A percentile compares a stretch with the other conserved stretches of the same genome.
Conservation (phyloP, 345 rosid genomes). For the Citrus sp. region DNA sequence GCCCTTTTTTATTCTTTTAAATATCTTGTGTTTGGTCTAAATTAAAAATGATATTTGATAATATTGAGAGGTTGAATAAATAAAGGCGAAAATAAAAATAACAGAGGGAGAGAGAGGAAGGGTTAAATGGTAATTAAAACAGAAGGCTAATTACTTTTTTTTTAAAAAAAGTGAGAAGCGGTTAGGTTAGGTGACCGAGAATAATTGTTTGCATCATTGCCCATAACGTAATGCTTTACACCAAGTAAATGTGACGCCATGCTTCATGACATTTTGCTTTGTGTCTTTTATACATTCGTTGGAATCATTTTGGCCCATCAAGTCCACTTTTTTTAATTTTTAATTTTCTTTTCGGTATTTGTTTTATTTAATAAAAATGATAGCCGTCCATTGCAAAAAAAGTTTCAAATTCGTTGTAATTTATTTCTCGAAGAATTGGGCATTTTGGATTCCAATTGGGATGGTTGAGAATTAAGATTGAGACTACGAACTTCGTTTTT, state of each 20-base stretch:
- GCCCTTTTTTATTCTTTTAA: too few species aligned
- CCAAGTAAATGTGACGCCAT: slow-evolving; percentile 13
- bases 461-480: neutral
- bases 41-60: too few species aligned
- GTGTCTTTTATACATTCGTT: neutral
- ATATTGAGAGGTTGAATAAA: too few species aligned
- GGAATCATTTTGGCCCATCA: slow-evolving; percentile 7
- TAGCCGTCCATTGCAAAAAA: neutral
- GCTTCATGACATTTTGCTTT: neutral
- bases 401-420: neutral
- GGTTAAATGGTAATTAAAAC: neutral
- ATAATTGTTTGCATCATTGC: slow-evolving; percentile 16
- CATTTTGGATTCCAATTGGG: neutral
- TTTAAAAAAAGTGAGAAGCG: neutral
- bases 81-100: neutral
- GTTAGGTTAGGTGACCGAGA: neutral
- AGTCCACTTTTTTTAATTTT: neutral
- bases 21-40: too few species aligned
- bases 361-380: neutral
- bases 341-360: too few species aligned
- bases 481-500: too few species aligned
- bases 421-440: neutral
- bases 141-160: neutral
- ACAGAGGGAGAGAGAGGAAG: neutral
- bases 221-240: slow-evolving; percentile 10